Conservation (phyloP, 305 asterid genomes). For the Salvia sclarea region DNA sequence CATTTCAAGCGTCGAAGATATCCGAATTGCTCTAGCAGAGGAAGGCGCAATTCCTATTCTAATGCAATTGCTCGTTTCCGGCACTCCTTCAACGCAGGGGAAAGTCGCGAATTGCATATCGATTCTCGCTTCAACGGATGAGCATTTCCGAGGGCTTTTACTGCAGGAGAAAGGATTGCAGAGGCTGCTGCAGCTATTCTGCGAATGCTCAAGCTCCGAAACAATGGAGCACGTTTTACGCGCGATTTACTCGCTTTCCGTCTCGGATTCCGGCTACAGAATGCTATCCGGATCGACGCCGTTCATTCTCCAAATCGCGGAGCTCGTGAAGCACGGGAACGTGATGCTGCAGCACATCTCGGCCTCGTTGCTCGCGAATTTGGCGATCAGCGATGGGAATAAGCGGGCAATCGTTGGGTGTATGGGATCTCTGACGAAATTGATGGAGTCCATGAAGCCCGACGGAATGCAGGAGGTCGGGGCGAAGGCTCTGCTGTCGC, state of each 20-base stretch:
- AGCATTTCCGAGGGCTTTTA: slow-evolving; percentile 51
- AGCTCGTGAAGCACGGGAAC: slow-evolving; percentile 74
- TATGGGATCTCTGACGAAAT: slow-evolving; percentile 71
- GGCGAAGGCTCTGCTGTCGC: slow-evolving; percentile 72
- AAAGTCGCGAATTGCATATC: slow-evolving; percentile 77
- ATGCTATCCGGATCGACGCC: slow-evolving; percentile 61
- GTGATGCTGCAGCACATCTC: slow-evolving; percentile 70
- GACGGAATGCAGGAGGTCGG: slow-evolving; percentile 91
- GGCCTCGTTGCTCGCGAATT: slow-evolving; percentile 73
- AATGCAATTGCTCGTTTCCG: slow-evolving; percentile 63
- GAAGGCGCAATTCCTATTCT: slow-evolving; percentile 80
- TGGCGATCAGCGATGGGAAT: slow-evolving; percentile 65
- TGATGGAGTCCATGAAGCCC: slow-evolving; percentile 87
- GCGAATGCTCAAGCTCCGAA: slow-evolving; percentile 57
- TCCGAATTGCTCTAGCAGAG: slow-evolving; percentile 63
- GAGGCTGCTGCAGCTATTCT: slow-evolving; percentile 56
- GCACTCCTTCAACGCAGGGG: slow-evolving; percentile 56
- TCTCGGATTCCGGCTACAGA: slow-evolving; percentile 57
- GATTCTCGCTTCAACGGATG: slow-evolving; percentile 71
- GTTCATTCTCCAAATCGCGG: slow-evolving; percentile 62
- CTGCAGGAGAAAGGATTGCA: slow-evolving; percentile 67
- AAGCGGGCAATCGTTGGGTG: slow-evolving; percentile 71
- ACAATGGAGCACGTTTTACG: slow-evolving; percentile 69
- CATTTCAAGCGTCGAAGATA: slow-evolving; percentile 62
- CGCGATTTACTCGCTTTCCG: slow-evolving; percentile 71